These are phyloP conservation scores for Neurospora tetraspora DNA, from an alignment of 495 filamentous ascomycete genomes.

Conservation along the genomic window DNA sequence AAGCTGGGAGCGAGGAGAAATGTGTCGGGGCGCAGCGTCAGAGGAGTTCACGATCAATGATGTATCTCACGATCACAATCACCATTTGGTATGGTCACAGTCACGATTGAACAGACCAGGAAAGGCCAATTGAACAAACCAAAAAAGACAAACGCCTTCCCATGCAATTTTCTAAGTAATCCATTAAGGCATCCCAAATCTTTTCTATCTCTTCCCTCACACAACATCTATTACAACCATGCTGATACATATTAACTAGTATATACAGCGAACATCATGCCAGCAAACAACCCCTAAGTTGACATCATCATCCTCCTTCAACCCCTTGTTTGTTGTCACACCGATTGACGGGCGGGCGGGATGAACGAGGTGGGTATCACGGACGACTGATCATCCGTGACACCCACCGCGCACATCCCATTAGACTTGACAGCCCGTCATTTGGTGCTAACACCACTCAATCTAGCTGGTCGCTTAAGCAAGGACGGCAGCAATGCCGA, in stretches of 20 bases:
- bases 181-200: background rate
- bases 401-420: background rate
- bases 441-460: background rate
- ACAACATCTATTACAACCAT: background rate
- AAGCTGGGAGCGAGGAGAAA: too few species aligned
- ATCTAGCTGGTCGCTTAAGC: background rate
- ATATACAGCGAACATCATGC: background rate
- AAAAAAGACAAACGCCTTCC: background rate
- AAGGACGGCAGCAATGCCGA: conserved; percentile 10
- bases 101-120: background rate
- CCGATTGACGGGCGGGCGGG: background rate
- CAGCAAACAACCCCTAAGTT: background rate
- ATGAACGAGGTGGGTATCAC: background rate
- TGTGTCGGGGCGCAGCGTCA: too few species aligned
- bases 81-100: too few species aligned
- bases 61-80: too few species aligned
- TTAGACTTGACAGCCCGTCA: background rate
- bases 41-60: too few species aligned
- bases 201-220: background rate
- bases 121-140: background rate
- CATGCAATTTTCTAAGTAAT: background rate
- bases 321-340: background rate
- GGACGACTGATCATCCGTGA: background rate
- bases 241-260: background rate
- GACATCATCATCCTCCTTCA: background rate